Evolutionary conservation across 2,329 filamentous ascomycete genomes (phyloP), one percentile per base, ranked within the genome.

Genomic region (Lecanicillium sp.): DNA sequence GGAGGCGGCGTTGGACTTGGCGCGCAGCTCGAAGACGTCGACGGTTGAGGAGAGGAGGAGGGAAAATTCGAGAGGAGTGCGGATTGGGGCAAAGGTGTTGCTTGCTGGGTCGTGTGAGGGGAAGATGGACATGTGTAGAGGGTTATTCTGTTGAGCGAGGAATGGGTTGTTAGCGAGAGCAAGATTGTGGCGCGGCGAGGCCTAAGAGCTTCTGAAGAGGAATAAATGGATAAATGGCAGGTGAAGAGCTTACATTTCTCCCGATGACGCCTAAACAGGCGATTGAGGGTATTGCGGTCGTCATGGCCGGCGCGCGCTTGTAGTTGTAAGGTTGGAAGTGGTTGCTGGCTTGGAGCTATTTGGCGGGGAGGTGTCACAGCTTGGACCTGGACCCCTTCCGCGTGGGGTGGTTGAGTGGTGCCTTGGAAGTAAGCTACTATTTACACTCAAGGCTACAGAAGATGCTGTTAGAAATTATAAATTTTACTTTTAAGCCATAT

Each of bases 261-360:
- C 92, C 90, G 53, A 98, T 94, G 37, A 96, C 73, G 61, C 88
- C 89, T 52, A 98, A 80, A 58, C 89, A 95, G 61, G 87, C 89
- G 62, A 96, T 92, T 27, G 83, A 86, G 20, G 90, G 83, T 53
- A 78, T 75, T 41, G 75, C 65, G 48, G 72, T 69, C 50, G 76
- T 71, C 75, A 79, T 80, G 50, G 44, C 48, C 44, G 50, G 33
- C 37, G 33, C 33, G 16, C 42, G 44, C 38, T 29, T 25, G 29
- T 19, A 15, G 35, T 37, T 33, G 14, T 13, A 15, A 15, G 14
- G 27, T 14, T 5, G 29, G 17, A 37, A n/a, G n/a, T n/a, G 16
- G 15, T n/a, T 20, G 31, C 29, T 41, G 32, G 44, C 28, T 35
- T 33, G 34, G 18, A 36, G 27, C 16, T 38, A 14, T 19, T 41